phyloP scores from a whole-genome alignment of 441 rosid genomes.

The Adansonia madagascariensis region DNA sequence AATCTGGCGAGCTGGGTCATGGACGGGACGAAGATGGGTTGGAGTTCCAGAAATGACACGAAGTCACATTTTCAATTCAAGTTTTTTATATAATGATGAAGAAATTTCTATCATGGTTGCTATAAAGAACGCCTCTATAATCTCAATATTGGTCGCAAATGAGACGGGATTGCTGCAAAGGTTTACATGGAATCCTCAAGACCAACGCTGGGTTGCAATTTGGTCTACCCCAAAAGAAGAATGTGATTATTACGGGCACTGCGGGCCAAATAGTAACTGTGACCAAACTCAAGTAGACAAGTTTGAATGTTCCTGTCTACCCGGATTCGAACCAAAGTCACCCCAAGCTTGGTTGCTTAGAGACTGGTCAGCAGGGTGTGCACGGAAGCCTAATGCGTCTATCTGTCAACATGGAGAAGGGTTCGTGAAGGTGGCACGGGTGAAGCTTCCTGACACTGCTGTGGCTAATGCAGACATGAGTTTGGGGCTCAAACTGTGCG shows the following conservation, averaged over 20 bases:
- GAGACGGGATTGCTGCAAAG: conserved; percentile 34
- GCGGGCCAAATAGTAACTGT: conserved; percentile 62
- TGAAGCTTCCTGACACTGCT: conserved; percentile 63
- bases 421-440: conserved; percentile 47
- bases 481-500: conserved; percentile 53
- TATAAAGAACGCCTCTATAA: conserved; percentile 11
- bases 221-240: conserved; percentile 56
- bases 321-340: conserved; percentile 63
- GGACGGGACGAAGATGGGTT: conserved; percentile 36
- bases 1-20: conserved; percentile 57
- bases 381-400: conserved; percentile 33
- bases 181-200: conserved; percentile 47
- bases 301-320: conserved; percentile 61
- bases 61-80: conserved; percentile 7
- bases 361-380: conserved; percentile 61
- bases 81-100: conserved; percentile 22
- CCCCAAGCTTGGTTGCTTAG: conserved; percentile 52
- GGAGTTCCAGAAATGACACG: conserved; percentile 52
- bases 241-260: conserved; percentile 55
- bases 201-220: conserved; percentile 44
- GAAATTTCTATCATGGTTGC: conserved; percentile 30
- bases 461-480: conserved; percentile 50
- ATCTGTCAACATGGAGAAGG: conserved; percentile 61
- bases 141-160: conserved; percentile 31
- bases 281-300: conserved; percentile 33